Percentiles rank a stretch among this genome's conserved stretches.
Evolutionary conservation across 2,329 filamentous ascomycete species (phyloP).

Genomic region (Ophiostoma angusticollis): DNA sequence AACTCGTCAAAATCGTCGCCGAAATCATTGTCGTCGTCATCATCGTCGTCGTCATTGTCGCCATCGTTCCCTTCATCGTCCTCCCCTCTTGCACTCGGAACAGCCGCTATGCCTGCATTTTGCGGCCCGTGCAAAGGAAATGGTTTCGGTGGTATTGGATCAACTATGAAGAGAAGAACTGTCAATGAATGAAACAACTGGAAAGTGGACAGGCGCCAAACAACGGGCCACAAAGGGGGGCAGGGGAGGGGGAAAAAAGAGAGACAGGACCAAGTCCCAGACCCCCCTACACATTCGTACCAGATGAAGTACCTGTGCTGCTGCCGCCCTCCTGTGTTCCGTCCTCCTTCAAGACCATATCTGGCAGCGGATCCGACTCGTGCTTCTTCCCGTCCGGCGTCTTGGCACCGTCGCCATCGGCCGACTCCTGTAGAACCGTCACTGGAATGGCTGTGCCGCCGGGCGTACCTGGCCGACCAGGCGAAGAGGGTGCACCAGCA

Average conservation of each 20-base stretch:
- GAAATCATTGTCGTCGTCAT: conserved; percentile 33
- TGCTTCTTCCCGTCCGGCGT: conserved; percentile 33
- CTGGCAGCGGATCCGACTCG: conserved; percentile 39
- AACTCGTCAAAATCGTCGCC: conserved; percentile 52
- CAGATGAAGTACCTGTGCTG: conserved; percentile 14
- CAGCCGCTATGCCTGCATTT: conserved; percentile 13
- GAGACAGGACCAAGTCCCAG: conserved; percentile 10
- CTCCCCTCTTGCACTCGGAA: conserved; percentile 1
- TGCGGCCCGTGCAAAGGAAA: conserved; percentile 17
- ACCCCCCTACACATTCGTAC: conserved; percentile 25
- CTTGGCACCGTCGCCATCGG: conserved; percentile 30
- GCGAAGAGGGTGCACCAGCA: neutral
- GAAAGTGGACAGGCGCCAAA: conserved; percentile 6
- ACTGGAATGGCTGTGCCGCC: conserved; percentile 32
- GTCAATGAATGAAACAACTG: conserved; percentile 20
- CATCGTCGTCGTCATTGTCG: conserved; percentile 19
- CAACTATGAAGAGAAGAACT: conserved; percentile 21
- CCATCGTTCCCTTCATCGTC: conserved; percentile 26
- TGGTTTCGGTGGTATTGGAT: conserved; percentile 24
- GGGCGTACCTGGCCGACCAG: conserved; percentile 17
- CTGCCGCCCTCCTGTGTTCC: conserved; percentile 24
- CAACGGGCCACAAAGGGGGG: neutral
- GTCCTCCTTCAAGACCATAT: conserved; percentile 35
- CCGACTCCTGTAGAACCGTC: conserved; percentile 41
- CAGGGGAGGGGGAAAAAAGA: conserved; percentile 12